Evolutionary conservation across 768 basidiomycete species (phyloP).

Genomic region (Pleurotus djamor): DNA sequence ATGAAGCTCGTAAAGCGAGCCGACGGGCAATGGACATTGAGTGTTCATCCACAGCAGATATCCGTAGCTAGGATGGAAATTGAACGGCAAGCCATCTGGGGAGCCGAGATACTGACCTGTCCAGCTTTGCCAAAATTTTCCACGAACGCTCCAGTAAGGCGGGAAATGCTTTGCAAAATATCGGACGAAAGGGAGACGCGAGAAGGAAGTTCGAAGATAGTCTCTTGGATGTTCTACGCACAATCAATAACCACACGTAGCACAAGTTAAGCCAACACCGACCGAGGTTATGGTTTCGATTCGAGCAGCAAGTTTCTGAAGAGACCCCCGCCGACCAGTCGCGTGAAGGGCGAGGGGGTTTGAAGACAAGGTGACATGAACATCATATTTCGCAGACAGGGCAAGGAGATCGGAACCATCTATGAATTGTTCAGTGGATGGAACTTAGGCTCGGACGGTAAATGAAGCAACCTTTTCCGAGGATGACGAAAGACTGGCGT

Average conservation of each 20-base stretch:
- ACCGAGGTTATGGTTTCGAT: constrained; percentile 52
- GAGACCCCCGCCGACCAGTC: constrained; percentile 52
- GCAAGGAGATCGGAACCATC: constrained; percentile 65
- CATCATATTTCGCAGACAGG: constrained; percentile 56
- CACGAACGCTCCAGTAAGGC: constrained; percentile 60
- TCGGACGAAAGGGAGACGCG: constrained; percentile 38
- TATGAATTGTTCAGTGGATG: constrained; percentile 21
- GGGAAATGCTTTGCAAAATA: constrained; percentile 65
- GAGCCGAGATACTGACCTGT: constrained; percentile 29
- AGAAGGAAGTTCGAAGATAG: constrained; percentile 41
- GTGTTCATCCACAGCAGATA: constrained; percentile 36
- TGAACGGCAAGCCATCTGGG: neutral
- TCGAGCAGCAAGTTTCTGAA: constrained; percentile 46
- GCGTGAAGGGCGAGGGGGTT: constrained; percentile 58
- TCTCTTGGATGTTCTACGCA: constrained; percentile 36
- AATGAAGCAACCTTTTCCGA: constrained; percentile 60
- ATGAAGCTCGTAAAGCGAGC: constrained; percentile 47
- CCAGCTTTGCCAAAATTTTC: constrained; percentile 46
- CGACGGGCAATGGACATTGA: constrained; percentile 45
- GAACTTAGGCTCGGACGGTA: neutral
- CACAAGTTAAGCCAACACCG: constrained; percentile 12
- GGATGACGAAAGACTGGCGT: constrained; percentile 63
- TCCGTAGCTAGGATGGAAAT: constrained; percentile 41
- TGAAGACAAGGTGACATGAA: constrained; percentile 56
- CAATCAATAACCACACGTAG: neutral